Evolutionary conservation across 345 rosid species (phyloP).

Genomic region (Viola odorata): DNA sequence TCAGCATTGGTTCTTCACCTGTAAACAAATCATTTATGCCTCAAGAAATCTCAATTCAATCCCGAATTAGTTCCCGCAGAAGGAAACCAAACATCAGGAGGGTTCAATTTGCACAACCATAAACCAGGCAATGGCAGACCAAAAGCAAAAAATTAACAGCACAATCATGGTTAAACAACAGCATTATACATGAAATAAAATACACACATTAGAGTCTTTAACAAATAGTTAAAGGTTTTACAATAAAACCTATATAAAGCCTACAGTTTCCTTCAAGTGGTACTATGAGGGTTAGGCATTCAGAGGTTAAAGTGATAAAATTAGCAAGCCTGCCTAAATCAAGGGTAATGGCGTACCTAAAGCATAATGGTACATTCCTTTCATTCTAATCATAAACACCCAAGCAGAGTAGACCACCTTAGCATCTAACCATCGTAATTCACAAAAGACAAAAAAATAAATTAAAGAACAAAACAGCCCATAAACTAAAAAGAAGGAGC

Average conservation of each 20-base stretch:
- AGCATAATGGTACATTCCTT: constrained; percentile 35
- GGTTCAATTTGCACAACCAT: too few species aligned
- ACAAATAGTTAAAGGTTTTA: constrained; percentile 11
- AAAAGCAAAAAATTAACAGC: constrained; percentile 9
- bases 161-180: constrained; percentile 13
- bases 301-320: constrained; percentile 14
- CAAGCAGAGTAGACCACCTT: constrained; percentile 26
- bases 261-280: constrained; percentile 20
- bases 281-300: constrained; percentile 29
- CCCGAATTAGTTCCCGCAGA: too few species aligned
- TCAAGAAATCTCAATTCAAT: too few species aligned
- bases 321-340: constrained; percentile 31
- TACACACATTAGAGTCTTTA: not conserved
- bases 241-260: constrained; percentile 31
- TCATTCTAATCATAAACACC: constrained; percentile 34
- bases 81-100: too few species aligned
- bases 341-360: constrained; percentile 43
- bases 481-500: constrained; percentile 13
- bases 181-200: not conserved
- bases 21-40: too few species aligned
- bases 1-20: too few species aligned
- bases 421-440: constrained; percentile 41
- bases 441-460: constrained; percentile 30
- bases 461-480: constrained; percentile 17
- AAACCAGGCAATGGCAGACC: not conserved